Conservation (phyloP, 148 eudicot species). For the Beta vulgaris region DNA sequence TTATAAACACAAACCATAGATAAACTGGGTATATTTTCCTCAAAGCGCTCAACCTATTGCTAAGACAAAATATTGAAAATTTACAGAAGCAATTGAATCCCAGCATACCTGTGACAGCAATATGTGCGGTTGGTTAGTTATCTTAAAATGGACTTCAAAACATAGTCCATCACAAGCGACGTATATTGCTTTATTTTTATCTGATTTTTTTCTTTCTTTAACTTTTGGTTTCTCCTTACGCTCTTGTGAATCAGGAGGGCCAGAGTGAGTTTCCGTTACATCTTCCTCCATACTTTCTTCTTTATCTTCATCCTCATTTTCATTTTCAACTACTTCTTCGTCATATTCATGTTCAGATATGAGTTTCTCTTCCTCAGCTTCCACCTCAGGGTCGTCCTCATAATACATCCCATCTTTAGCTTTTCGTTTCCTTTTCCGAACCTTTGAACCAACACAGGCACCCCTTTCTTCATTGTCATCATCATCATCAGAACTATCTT, state of each 20-base stretch:
- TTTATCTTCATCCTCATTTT: slow-evolving; percentile 25
- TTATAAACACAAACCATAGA: too few species aligned
- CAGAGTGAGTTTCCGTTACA: slow-evolving; percentile 14
- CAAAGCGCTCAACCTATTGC: too few species aligned
- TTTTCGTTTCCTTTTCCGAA: slow-evolving; percentile 57
- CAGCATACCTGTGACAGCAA: slow-evolving; percentile 72
- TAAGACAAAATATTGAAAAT: not conserved
- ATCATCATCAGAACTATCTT: slow-evolving; percentile 28
- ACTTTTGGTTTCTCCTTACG: slow-evolving; percentile 23
- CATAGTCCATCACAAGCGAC: slow-evolving; percentile 37
- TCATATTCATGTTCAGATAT: too few species aligned
- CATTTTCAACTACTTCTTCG: too few species aligned
- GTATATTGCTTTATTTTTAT: slow-evolving; percentile 33
- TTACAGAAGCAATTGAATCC: not conserved
- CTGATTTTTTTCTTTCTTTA: slow-evolving; percentile 16
- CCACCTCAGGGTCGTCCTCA: slow-evolving; percentile 57
- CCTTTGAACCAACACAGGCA: slow-evolving; percentile 70
- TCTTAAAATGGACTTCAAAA: slow-evolving; percentile 66
- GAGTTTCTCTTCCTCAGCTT: too few species aligned
- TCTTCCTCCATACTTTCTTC: slow-evolving; percentile 31
- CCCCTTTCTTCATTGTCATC: slow-evolving; percentile 32
- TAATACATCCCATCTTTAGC: slow-evolving; percentile 78
- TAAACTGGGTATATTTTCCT: too few species aligned
- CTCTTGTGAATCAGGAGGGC: slow-evolving; percentile 31
- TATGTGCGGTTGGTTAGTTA: slow-evolving; percentile 65